Evolutionary conservation across 352 stramenopile species (phyloP).

Genomic region (Phytophthora pluvialis): DNA sequence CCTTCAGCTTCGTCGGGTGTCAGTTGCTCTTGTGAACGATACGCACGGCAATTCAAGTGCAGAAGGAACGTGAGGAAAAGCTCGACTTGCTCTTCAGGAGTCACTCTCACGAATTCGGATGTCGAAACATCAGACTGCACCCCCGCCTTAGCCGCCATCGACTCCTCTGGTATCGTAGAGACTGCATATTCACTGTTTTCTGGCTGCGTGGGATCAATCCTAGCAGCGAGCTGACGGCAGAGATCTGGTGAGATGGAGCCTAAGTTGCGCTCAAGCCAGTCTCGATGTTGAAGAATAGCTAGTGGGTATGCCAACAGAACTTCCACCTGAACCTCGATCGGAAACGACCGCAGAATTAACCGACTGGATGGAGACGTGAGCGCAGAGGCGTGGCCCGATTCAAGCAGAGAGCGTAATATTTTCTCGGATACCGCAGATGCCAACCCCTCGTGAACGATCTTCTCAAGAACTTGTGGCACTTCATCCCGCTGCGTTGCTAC

Average conservation of each 20-base stretch:
- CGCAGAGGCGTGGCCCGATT: slow-evolving; percentile 43
- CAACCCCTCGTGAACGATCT: slow-evolving; percentile 57
- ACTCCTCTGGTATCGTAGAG: slow-evolving; percentile 6
- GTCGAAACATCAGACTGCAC: slow-evolving; percentile 44
- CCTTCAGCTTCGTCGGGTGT: slow-evolving; percentile 4
- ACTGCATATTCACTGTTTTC: not conserved
- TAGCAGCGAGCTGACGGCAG: slow-evolving; percentile 46
- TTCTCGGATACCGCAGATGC: slow-evolving; percentile 47
- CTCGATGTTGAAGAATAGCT: slow-evolving; percentile 68
- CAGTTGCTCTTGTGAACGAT: slow-evolving; percentile 6
- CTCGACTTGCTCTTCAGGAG: slow-evolving; percentile 69
- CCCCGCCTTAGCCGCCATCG: slow-evolving; percentile 9
- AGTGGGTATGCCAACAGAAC: slow-evolving; percentile 54
- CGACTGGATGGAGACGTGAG: slow-evolving; percentile 52
- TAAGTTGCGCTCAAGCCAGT: slow-evolving; percentile 75
- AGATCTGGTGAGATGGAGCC: slow-evolving; percentile 39
- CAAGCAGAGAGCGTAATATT: slow-evolving; percentile 48
- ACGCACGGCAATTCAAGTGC: slow-evolving; percentile 47
- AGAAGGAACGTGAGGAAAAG: slow-evolving; percentile 79
- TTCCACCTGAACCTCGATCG: slow-evolving; percentile 56
- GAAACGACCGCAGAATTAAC: slow-evolving; percentile 60
- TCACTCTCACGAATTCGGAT: slow-evolving; percentile 51
- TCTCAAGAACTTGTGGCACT: slow-evolving; percentile 55
- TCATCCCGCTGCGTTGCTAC: slow-evolving; percentile 57
- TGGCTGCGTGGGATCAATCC: slow-evolving; percentile 49